Conservation (phyloP, 192 early-diverging fungal genomes). For the Gonapodya sp. region DNA sequence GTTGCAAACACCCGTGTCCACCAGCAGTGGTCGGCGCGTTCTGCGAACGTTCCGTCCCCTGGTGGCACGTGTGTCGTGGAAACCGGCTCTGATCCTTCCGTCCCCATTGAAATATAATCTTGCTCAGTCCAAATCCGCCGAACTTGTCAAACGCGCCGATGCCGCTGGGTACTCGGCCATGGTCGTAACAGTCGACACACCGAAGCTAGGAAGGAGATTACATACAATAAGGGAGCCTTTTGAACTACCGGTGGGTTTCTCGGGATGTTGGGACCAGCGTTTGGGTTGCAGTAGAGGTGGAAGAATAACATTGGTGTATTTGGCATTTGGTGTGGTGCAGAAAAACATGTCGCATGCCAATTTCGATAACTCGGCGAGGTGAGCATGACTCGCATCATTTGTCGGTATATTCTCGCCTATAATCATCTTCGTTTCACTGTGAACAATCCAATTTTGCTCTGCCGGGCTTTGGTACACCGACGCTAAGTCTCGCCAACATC, state of each 20-base stretch:
- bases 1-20: too few relatives aligned
- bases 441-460: not conserved
- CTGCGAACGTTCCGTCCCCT: too few relatives aligned
- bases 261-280: too few relatives aligned
- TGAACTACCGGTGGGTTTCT: too few relatives aligned
- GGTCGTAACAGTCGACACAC: constrained; percentile 50
- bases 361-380: not conserved
- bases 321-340: too few relatives aligned
- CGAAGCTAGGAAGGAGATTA: constrained; percentile 44
- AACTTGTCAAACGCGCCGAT: constrained; percentile 62
- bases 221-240: constrained; percentile 19
- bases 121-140: constrained; percentile 45
- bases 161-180: constrained; percentile 63
- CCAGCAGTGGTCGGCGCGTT: too few relatives aligned
- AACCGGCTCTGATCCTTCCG: too few relatives aligned
- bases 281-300: too few relatives aligned
- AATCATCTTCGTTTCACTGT: not conserved
- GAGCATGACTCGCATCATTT: not conserved
- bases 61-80: too few relatives aligned
- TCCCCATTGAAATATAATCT: too few relatives aligned
- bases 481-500: constrained; percentile 2
- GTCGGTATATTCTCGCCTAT: not conserved
- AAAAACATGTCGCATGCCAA: constrained; percentile 9
- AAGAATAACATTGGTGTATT: too few relatives aligned
- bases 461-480: constrained; percentile 4